phyloP scores from a whole-genome alignment of 1,139 yeast species.

The Saccharomyces hybrid region DNA sequence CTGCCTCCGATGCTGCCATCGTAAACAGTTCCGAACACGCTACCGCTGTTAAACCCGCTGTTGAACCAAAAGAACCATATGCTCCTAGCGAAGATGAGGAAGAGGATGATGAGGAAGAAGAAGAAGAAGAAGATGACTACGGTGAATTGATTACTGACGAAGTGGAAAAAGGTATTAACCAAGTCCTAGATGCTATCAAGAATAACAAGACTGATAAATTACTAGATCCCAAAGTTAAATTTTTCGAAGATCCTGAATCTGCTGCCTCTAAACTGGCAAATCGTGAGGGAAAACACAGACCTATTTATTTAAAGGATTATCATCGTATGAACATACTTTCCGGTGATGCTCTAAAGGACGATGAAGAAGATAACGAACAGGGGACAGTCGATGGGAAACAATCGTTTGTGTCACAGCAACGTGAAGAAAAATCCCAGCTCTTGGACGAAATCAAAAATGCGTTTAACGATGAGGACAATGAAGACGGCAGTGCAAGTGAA shows the following conservation, averaged over 20 bases:
- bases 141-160: constrained; percentile 85
- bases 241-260: constrained; percentile 59
- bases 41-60: constrained; percentile 22
- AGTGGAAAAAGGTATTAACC: constrained; percentile 69
- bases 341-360: constrained; percentile 49
- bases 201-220: constrained; percentile 53
- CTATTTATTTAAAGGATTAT: constrained; percentile 83
- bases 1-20: constrained; percentile 5
- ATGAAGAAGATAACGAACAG: constrained; percentile 38
- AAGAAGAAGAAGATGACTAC: constrained; percentile 84
- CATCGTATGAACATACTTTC: constrained; percentile 74
- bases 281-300: constrained; percentile 49
- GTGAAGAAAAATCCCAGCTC: constrained; percentile 64
- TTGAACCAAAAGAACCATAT: constrained; percentile 21
- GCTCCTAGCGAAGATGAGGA: constrained; percentile 17
- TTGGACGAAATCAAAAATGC: constrained; percentile 69
- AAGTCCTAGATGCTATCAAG: constrained; percentile 64
- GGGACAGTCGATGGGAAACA: constrained; percentile 54
- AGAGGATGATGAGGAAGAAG: constrained; percentile 26
- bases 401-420: constrained; percentile 62
- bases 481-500: constrained; percentile 38
- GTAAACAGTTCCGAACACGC: constrained; percentile 20
- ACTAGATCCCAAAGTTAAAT: constrained; percentile 58
- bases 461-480: constrained; percentile 43
- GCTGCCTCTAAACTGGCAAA: constrained; percentile 25